phyloP scores from a whole-genome alignment of 2,329 filamentous ascomycete species.

The Thelonectria blattea region DNA sequence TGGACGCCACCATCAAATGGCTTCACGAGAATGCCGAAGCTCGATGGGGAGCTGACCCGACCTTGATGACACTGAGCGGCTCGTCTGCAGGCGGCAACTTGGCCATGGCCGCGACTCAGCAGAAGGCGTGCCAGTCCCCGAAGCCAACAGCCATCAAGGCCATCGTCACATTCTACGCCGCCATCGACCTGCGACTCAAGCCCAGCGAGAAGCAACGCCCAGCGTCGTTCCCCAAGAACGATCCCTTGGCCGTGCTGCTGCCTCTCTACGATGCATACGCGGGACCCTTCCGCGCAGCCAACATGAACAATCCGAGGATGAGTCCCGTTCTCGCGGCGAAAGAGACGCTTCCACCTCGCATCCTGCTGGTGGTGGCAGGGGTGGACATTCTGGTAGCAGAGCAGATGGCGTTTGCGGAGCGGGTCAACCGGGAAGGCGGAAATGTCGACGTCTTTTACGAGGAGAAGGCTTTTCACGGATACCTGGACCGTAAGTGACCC shows the following conservation, averaged over 20 bases:
- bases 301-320: constrained; percentile 44
- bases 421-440: constrained; percentile 37
- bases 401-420: constrained; percentile 46
- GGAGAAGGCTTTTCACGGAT: constrained; percentile 39
- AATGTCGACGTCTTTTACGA: constrained; percentile 34
- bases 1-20: constrained; percentile 50
- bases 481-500: constrained; percentile 34
- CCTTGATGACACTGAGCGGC: constrained; percentile 51
- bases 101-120: constrained; percentile 44
- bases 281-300: constrained; percentile 35
- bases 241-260: constrained; percentile 47
- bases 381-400: constrained; percentile 51
- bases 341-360: constrained; percentile 44
- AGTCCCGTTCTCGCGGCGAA: constrained; percentile 44
- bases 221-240: constrained; percentile 40
- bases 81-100: constrained; percentile 53
- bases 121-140: constrained; percentile 29
- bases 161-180: constrained; percentile 48
- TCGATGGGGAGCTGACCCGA: constrained; percentile 46
- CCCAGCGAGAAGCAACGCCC: constrained; percentile 50
- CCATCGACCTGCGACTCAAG: constrained; percentile 46
- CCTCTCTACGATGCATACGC: constrained; percentile 54
- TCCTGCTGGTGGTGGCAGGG: constrained; percentile 48
- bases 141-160: constrained; percentile 44
- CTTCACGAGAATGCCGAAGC: constrained; percentile 46